phyloP scores from a whole-genome alignment of 208 protist genomes.

The Acanthamoeba polyphaga region DNA sequence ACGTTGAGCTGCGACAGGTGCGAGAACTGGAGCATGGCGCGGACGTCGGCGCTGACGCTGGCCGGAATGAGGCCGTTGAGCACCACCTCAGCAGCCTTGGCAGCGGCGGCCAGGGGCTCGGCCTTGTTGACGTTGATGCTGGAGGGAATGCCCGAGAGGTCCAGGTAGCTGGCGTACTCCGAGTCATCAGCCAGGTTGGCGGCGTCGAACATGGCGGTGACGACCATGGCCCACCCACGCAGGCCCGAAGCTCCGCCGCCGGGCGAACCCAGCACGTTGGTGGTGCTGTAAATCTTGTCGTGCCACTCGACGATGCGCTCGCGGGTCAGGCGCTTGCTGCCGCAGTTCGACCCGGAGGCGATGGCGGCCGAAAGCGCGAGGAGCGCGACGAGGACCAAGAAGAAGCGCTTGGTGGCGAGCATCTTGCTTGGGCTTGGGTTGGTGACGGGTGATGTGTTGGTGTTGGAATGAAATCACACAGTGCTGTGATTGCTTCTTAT shows the following conservation, averaged over 20 bases:
- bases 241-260: neutral
- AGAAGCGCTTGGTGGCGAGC: no score
- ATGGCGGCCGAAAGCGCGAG: neutral
- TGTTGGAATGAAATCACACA: no score
- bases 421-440: no score
- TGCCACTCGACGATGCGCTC: neutral
- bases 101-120: neutral
- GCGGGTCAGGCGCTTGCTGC: neutral
- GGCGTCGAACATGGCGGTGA: neutral
- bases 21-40: neutral
- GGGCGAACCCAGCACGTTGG: neutral
- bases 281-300: neutral
- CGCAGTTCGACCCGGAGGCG: neutral
- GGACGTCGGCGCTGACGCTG: neutral
- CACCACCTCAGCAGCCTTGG: slow-evolving; percentile 15
- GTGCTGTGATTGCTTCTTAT: no score
- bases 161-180: neutral
- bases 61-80: slow-evolving; percentile 36
- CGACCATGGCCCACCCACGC: neutral
- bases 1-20: slow-evolving; percentile 12
- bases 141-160: neutral
- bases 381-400: neutral
- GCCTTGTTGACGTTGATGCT: neutral
- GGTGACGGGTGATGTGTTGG: no score
- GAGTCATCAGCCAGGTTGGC: neutral